Conservation (phyloP, 768 basidiomycete species). For the Boletus reticulatus region DNA sequence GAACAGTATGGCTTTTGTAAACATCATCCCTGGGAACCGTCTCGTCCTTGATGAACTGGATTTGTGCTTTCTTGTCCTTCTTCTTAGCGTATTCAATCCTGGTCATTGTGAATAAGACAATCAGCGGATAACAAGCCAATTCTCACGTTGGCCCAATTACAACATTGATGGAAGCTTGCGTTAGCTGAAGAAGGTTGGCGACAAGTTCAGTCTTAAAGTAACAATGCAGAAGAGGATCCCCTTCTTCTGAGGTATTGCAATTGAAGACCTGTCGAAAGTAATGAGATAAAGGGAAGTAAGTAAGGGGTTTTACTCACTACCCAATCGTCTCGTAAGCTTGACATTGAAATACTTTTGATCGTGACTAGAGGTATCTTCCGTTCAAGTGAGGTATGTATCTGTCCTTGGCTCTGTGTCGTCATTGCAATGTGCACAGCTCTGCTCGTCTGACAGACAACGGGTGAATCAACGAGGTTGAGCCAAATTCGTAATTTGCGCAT, state of each 20-base stretch:
- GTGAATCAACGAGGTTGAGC: background rate
- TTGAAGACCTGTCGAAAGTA: constrained; percentile 66
- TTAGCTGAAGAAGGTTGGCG: constrained; percentile 76
- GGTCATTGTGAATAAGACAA: constrained; percentile 11
- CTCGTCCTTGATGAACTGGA: constrained; percentile 91
- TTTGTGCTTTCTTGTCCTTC: constrained; percentile 89
- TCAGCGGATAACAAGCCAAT: background rate
- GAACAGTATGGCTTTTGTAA: constrained; percentile 93
- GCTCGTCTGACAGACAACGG: constrained; percentile 19
- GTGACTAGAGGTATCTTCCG: constrained; percentile 88
- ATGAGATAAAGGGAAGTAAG: constrained; percentile 3
- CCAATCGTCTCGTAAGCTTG: constrained; percentile 93
- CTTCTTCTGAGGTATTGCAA: constrained; percentile 79
- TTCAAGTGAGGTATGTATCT: constrained; percentile 58
- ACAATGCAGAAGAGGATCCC: constrained; percentile 89
- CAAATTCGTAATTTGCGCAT: constrained; percentile 29
- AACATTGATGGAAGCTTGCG: constrained; percentile 72
- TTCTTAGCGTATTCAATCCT: constrained; percentile 94
- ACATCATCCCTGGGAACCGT: constrained; percentile 70
- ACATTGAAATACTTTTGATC: constrained; percentile 84
- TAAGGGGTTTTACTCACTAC: constrained; percentile 51
- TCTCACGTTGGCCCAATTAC: constrained; percentile 76
- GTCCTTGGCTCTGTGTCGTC: constrained; percentile 60
- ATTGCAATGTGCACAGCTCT: constrained; percentile 84
- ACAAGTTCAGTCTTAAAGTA: constrained; percentile 95